These are phyloP conservation scores for Chaetomiaceae sp. DNA, from an alignment of 2,329 filamentous ascomycete species.

Conservation along the genomic window DNA sequence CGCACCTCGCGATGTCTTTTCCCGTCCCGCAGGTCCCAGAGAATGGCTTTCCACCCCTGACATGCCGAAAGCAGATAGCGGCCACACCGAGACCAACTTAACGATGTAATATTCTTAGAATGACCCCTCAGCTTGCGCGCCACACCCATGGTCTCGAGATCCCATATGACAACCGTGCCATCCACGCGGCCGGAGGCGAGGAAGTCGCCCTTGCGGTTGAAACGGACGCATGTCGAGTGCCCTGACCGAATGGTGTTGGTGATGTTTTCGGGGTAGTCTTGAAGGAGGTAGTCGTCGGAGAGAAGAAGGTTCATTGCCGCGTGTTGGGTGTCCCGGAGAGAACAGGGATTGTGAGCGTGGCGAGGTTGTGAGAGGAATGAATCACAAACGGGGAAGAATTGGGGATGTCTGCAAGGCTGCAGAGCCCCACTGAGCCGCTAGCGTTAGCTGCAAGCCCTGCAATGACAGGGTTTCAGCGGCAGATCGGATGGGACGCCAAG, in stretches of 20 bases:
- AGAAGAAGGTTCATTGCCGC: constrained; percentile 53
- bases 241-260: constrained; percentile 77
- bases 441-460: neutral
- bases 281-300: constrained; percentile 60
- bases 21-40: constrained; percentile 79
- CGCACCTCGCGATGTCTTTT: constrained; percentile 76
- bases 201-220: constrained; percentile 92
- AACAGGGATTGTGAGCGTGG: no score
- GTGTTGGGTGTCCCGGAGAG: no score
- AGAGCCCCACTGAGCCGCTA: constrained; percentile 9
- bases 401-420: constrained; percentile 19
- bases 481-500: constrained; percentile 9
- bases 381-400: neutral
- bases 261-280: constrained; percentile 87
- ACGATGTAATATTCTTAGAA: constrained; percentile 85
- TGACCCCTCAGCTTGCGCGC: constrained; percentile 92
- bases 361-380: neutral
- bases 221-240: constrained; percentile 67
- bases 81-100: constrained; percentile 93
- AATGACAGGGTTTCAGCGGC: constrained; percentile 3
- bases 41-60: constrained; percentile 92
- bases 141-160: constrained; percentile 95
- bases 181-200: constrained; percentile 91
- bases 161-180: constrained; percentile 92
- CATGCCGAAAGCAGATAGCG: constrained; percentile 88